Evolutionary conservation across 768 basidiomycete genomes (phyloP).

Genomic region (Termitomyces bulborhizus): DNA sequence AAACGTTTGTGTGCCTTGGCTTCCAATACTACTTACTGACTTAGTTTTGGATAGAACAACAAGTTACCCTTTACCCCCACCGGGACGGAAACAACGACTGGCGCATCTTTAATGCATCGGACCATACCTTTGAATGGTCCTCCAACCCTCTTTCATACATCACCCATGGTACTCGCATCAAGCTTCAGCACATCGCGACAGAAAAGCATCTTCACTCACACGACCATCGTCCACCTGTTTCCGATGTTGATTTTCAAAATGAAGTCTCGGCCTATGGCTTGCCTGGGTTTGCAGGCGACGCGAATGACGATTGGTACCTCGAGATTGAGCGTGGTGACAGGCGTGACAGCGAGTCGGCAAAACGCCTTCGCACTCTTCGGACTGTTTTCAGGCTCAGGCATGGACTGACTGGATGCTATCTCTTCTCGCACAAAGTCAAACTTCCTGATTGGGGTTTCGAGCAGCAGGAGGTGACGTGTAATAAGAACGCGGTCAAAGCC

Average conservation of each 20-base stretch:
- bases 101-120: slow-evolving; percentile 75
- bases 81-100: slow-evolving; percentile 96
- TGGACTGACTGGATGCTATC: slow-evolving; percentile 84
- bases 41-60: slow-evolving; percentile 66
- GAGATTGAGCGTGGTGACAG: slow-evolving; percentile 73
- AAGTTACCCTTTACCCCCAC: slow-evolving; percentile 98
- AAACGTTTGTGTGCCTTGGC: slow-evolving; percentile 47
- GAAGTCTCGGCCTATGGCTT: slow-evolving; percentile 95
- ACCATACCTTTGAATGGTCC: slow-evolving; percentile 38
- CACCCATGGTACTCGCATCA: slow-evolving; percentile 62
- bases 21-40: neutral
- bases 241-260: slow-evolving; percentile 98
- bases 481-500: slow-evolving; percentile 86
- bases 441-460: slow-evolving; percentile 97
- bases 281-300: slow-evolving; percentile 78
- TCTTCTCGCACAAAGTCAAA: slow-evolving; percentile 98
- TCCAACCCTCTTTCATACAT: slow-evolving; percentile 56
- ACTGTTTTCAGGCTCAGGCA: slow-evolving; percentile 84
- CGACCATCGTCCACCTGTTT: slow-evolving; percentile 89
- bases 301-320: slow-evolving; percentile 90
- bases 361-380: slow-evolving; percentile 71
- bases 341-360: slow-evolving; percentile 58
- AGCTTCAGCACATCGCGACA: slow-evolving; percentile 74
- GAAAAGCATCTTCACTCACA: slow-evolving; percentile 92
- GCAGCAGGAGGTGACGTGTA: slow-evolving; percentile 99